Conservation (phyloP, 257 asterid genomes). For the Verbascum thapsus region DNA sequence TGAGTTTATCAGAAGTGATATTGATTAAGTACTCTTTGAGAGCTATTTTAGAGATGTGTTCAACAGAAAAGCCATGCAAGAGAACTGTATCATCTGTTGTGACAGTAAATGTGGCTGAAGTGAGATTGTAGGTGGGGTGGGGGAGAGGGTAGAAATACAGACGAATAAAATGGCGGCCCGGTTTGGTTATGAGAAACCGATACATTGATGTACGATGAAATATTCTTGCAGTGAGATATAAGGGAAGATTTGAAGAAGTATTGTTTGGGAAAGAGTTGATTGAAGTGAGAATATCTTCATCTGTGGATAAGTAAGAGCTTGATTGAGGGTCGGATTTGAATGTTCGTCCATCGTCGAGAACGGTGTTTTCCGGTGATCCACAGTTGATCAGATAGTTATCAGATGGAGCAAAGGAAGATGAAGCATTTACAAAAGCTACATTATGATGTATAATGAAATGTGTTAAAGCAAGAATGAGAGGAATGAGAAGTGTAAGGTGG, state of each 20-base stretch:
- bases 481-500: conserved; percentile 13
- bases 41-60: conserved; percentile 38
- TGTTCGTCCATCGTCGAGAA: conserved; percentile 71
- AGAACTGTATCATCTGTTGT: conserved; percentile 59
- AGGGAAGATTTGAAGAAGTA: conserved; percentile 33
- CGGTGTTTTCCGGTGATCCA: conserved; percentile 54
- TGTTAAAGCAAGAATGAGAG: conserved; percentile 29
- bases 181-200: conserved; percentile 54
- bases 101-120: conserved; percentile 64
- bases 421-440: conserved; percentile 15
- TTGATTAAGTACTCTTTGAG: conserved; percentile 81
- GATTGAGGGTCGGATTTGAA: conserved; percentile 84
- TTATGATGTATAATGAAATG: conserved; percentile 8
- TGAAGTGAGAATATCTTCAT: conserved; percentile 63
- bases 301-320: conserved; percentile 73
- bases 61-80: conserved; percentile 71
- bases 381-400: conserved; percentile 77
- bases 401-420: conserved; percentile 57
- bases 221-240: conserved; percentile 64
- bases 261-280: conserved; percentile 36
- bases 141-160: conserved; percentile 70
- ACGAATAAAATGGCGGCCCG: conserved; percentile 78
- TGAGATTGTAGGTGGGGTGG: conserved; percentile 58
- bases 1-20: conserved; percentile 56
- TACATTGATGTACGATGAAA: conserved; percentile 64